These are phyloP conservation scores for Corylus avellana DNA, from an alignment of 306 rosid species.

Conservation along the genomic window DNA sequence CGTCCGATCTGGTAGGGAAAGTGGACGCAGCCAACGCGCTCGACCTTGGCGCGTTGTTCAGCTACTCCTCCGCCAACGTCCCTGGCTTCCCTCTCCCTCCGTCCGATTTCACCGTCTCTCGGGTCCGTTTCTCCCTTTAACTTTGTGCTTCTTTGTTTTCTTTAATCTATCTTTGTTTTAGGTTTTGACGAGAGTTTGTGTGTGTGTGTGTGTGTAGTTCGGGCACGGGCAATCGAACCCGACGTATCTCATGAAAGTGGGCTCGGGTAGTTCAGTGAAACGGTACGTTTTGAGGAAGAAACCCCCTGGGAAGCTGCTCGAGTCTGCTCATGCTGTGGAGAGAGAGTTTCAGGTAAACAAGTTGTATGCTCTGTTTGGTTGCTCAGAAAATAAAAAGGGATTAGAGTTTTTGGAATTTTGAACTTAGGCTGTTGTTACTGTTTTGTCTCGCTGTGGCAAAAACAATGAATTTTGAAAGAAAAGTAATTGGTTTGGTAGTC, in stretches of 20 bases:
- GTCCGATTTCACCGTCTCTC: conserved; percentile 59
- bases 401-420: neutral
- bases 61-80: conserved; percentile 68
- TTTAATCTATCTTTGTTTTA: neutral
- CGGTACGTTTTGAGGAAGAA: conserved; percentile 91
- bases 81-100: conserved; percentile 64
- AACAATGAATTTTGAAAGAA: neutral
- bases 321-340: conserved; percentile 94
- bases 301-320: conserved; percentile 75
- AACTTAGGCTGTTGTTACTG: neutral
- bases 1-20: conserved; percentile 39
- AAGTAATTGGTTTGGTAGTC: neutral
- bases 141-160: neutral
- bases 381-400: neutral
- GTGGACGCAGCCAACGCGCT: conserved; percentile 43
- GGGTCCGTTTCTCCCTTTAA: conserved; percentile 43
- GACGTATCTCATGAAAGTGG: conserved; percentile 76
- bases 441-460: neutral
- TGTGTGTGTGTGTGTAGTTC: conserved; percentile 46
- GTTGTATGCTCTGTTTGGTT: neutral
- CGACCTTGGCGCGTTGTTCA: conserved; percentile 51
- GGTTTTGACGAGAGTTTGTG: neutral
- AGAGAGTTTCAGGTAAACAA: conserved; percentile 80
- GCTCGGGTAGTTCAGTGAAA: conserved; percentile 42
- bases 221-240: conserved; percentile 96